Percentiles rank a stretch among this genome's conserved stretches.
Conservation (phyloP, 1,139 yeast species). For the Nakaseomyces bracarensis region DNA sequence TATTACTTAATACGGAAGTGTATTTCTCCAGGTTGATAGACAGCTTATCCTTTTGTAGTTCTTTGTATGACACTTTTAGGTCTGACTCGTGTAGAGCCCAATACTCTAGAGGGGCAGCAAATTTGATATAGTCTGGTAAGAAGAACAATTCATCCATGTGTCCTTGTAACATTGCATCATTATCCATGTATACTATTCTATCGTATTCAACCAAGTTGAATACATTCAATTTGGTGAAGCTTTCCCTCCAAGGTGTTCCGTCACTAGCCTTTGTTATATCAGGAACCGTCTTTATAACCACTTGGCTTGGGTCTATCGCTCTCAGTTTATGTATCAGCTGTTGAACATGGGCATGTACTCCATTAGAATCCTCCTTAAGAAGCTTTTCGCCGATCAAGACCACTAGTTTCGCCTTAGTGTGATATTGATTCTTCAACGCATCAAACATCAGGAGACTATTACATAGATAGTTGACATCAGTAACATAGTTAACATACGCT, state of each 20-base stretch:
- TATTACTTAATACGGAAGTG: conserved; percentile 15
- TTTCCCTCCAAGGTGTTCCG: conserved; percentile 39
- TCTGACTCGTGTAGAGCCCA: conserved; percentile 26
- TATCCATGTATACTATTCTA: conserved; percentile 39
- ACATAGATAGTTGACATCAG: conserved; percentile 37
- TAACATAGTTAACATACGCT: conserved; percentile 45
- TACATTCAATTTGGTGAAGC: conserved; percentile 48
- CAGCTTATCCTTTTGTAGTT: conserved; percentile 17
- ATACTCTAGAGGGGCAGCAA: conserved; percentile 31
- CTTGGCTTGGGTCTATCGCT: conserved; percentile 21
- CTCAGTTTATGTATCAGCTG: conserved; percentile 14
- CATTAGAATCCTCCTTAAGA: conserved; percentile 12
- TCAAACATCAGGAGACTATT: conserved; percentile 39
- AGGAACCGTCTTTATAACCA: conserved; percentile 27
- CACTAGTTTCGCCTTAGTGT: conserved; percentile 37
- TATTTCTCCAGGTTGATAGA: conserved; percentile 22
- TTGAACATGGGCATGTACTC: conserved; percentile 10
- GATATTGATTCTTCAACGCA: conserved; percentile 29
- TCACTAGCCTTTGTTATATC: conserved; percentile 24
- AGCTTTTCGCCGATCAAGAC: conserved; percentile 31
- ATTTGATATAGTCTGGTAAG: conserved; percentile 32
- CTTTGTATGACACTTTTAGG: conserved; percentile 18
- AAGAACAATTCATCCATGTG: conserved; percentile 43
- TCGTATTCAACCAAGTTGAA: conserved; percentile 44
- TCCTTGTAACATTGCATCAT: conserved; percentile 33